Base-by-base conservation (phyloP, 352 stramenopile species). In the Pythium insidiosum region DNA sequence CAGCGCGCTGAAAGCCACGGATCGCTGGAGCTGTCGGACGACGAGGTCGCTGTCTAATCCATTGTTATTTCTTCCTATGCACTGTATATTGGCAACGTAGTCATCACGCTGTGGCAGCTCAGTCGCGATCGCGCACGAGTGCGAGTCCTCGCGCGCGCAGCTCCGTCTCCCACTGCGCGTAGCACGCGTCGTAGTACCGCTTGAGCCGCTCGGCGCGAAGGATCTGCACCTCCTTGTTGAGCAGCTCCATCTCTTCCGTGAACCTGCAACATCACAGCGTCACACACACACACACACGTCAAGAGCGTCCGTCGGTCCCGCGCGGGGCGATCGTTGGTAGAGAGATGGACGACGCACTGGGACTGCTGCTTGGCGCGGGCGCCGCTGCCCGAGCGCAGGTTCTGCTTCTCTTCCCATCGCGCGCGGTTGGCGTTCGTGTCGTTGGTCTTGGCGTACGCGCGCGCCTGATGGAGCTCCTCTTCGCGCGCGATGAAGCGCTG, bases 391-490 rank as follows among this genome's bases (percentile, higher is more conserved):
- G 56, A 52, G 20, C 72, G 66, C 28, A 77, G 49, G 22, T 81
- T 82, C 46, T 88, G 77, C 46, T 87, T 84, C 41, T 84, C 78
- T 34, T 90, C 78, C 78, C 78, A 90, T 18, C 54, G 53, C n/a
- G 74, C 61, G 9, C 78, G 69, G 36, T 44, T 82, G 4, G 71
- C 56, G 23, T 59, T 81, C 16, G 57, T 44, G 34, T 79, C 68
- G 44, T 77, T 79, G 1, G 42, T 45, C 12, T 71, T 67, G 12
- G 56, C 70, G 58, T 88, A 86, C 15, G 64, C 59, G 15, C 63
- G 53, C 31, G 78, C 74, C 36, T 82, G 68, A 36, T 82, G 61
- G 2, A 90, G 64, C 43, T 90, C 68, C 5, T 90, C 78, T 31
- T 88, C 78, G 1, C 78, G 72, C 7, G 66, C 68, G 43, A 90